Evolutionary conservation across 371 early-diverging fungal species (phyloP).

Genomic region (Mortierella sp.): DNA sequence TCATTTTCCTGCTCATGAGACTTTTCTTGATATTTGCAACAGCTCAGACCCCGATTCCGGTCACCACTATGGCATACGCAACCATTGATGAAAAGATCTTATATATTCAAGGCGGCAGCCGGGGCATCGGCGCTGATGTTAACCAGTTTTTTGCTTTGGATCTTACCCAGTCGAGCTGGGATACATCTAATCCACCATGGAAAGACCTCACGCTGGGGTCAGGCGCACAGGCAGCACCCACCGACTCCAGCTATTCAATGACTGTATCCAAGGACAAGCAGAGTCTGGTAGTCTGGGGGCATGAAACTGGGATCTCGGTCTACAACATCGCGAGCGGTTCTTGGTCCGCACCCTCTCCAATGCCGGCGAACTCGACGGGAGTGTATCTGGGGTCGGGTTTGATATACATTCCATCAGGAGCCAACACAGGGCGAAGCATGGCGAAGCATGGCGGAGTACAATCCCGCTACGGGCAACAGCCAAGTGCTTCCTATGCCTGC

Average conservation of each 20-base stretch:
- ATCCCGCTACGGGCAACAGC: background rate
- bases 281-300: background rate
- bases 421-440: background rate
- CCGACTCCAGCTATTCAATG: background rate
- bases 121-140: background rate
- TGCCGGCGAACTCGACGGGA: background rate
- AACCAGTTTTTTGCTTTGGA: background rate
- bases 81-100: background rate
- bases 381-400: background rate
- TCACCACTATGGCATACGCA: background rate
- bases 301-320: background rate
- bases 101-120: background rate
- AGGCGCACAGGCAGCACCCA: background rate
- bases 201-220: background rate
- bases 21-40: too few relatives aligned
- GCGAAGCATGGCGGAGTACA: background rate
- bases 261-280: background rate
- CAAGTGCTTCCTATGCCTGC: background rate
- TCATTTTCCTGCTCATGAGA: too few relatives aligned
- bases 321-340: background rate
- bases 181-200: background rate
- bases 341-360: background rate
- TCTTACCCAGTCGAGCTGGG: background rate
- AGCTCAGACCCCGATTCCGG: background rate
- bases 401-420: background rate